Base-by-base conservation (phyloP, 2,329 filamentous ascomycete genomes). In the Diaporthe caulivora region DNA sequence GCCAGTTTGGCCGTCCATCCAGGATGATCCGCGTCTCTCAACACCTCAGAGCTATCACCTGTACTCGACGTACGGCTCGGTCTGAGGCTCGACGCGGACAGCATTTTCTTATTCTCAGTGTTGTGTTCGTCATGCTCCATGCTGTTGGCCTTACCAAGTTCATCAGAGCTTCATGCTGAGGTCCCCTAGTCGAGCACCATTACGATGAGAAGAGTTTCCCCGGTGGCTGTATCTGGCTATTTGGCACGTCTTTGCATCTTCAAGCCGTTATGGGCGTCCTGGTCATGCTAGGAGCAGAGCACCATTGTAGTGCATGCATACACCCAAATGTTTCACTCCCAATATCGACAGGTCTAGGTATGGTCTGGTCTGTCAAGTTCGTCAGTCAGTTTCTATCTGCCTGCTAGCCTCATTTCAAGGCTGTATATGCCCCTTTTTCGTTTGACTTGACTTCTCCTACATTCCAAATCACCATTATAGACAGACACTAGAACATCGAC, bases 401-500 rank as follows among this genome's bases (percentile, higher is more conserved):
- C 54, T n/a, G n/a, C 15, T 53, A 47, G 62, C n/a, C 3, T 26
- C 31, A 4, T 26, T 40, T 13, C 15, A n/a, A 8, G 21, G 44
- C 44, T 29, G 51, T 17, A n/a, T 13, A 18, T 37, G 5, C 31
- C 6, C 5, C 24, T 40, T 26, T 8, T 21, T 37, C 51, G 2
- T 13, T 24, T 21, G 21, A 40, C 29, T 37, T 51, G 44, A 11
- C 24, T 13, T 40, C 44, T 9, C 62, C 15, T 26, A 13, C 62
- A 26, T 26, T 51, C 34, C 7, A 53, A 29, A 65, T 11, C 13
- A 18, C 54, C 29, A 37, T 15, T 24, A 37, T 67, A 67, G 62
- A 67, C 47, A 67, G 62, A 67, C 47, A 53, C 47, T 67, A 67
- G 62, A 67, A n/a, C 47, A 67, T 53, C 17, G 44, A 37, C 31